Base-by-base conservation (phyloP, 164 flowering plant genomes). In the Echeveria elegans region DNA sequence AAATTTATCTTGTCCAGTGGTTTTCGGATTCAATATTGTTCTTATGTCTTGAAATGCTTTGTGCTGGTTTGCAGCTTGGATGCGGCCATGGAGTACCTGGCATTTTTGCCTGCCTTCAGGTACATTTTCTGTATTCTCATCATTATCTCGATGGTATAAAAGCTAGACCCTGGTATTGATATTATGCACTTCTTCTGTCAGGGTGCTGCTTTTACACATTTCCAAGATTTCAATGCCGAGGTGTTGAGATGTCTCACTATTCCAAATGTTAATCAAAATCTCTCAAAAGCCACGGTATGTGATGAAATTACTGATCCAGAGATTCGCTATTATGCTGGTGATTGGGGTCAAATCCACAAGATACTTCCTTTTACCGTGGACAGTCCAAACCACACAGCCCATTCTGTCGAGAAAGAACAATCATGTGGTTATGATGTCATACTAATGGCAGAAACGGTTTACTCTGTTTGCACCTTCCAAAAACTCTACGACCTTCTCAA, bases 31-130 rank as follows among this genome's bases (percentile, higher is more conserved):
- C 28, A 32, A 15, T 18, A 62, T 32, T 19, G 38, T 37, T 31
- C 28, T 43, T 24, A 14, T 7, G 10, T 45, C 7, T 65, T 10
- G 28, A n/a, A 37, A 23, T 21, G 6, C 36, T 59, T 30, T 31
- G 36, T 32, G 19, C 60, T 65, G 63, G 29, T 28, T 72, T 66
- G 45, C 75, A 92, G 98, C 85, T 92, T 74, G 91, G 96, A 74
- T 92, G 98, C 74, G 92, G 96, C 65, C 95, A 89, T 80, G 96
- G 95, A 32, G 88, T 92, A 78, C 96, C 98, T 66, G 95, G 95
- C 30, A 88, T 92, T 70, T 87, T 79, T 77, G 71, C 92, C 28
- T 77, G 80, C 76, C 82, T 87, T 71, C 73, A 89, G 96, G 98
- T 92, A 75, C 60, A 65, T n/a, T 40, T 1, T 69, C 23, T n/a